Base-by-base conservation (phyloP, 2,329 filamentous ascomycete species). In the Macrophomina tecta region DNA sequence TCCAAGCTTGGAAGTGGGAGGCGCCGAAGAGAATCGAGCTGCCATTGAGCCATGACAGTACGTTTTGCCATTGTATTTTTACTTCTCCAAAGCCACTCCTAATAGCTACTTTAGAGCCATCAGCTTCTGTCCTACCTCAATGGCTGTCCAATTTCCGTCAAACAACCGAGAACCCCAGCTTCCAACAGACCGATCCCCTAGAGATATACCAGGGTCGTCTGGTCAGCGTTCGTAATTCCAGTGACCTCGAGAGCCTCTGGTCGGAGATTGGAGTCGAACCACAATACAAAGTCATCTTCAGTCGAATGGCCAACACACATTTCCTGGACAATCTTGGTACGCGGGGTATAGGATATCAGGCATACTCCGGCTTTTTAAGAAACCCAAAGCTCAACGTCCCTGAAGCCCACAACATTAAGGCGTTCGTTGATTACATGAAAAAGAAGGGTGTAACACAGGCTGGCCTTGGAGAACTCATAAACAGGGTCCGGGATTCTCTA, bases 1-100 rank as follows among this genome's bases (percentile, higher is more conserved):
- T 58, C 14, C 52, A 65, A 14, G 28, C 53, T 12, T 66, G 64
- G 64, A 56, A 5, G 11, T 67, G 65, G 65, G 38, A 63, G 12
- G 28, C 65, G 23, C 65, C 65, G n/a, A 61, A 48, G 11, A 32
- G 18, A 9, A 28, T 32, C 7, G 58, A 34, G n/a, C 65, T 48
- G 30, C 42, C 56, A 18, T 48, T 63, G 65, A 56, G 3, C 34
- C 28, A 7, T 30, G 53, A 23, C 7, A 42, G 65, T 67, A 63
- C 18, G 63, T 49, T 30, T 14, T 16, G 14, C 3, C 23, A 28
- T 12, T 18, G 28, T 14, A 6, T 14, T 18, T 32, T 16, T n/a
- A 32, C 28, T 23, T 12, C 16, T 14, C 4, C 2, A 12, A 5
- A 11, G 5, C 4, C 7, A 4, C 9, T 49, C 42, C 58, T 62